Evolutionary conservation across 805 yeast genomes (phyloP), one percentile per base, ranked within the genome.

Genomic region (Myxozyma geophila): DNA sequence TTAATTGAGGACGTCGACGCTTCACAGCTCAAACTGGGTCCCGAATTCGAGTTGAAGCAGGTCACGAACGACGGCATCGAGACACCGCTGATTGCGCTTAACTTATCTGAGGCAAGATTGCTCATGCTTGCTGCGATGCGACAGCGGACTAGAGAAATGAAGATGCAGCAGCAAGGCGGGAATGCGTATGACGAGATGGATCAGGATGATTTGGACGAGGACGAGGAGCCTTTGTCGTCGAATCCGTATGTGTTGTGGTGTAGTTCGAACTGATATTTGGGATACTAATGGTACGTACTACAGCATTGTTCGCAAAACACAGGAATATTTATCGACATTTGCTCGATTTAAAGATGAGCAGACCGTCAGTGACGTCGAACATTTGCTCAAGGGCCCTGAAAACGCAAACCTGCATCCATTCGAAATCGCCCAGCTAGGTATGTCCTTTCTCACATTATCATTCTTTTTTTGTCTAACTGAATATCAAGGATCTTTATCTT

Each of bases 1-100:
- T 82, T 85, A 49, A 92, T 87, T 63, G 96, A 90, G 68, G 98
- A 92, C 72, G 98, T 93, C 74, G 96, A 95, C 73, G 96, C 98
- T 0, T 86, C 97, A 0, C 82, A 84, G 57, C 82, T 95, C 70
- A 88, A 89, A 73, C 83, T 95, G 61, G 99, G 99, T 9, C 93
- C 96, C 35, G 99, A 95, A 78, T 95, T 95, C 74, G 92, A 87
- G 71, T 77, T 88, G 58, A 84, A 83, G 40, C 98, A 92, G 74
- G 77, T 87, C 43, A 87, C 90, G 67, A 92, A 92, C 74, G 86
- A 86, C 58, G 97, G 97, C 19, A 85, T 85, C 63, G 85, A 83
- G 60, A 87, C 86, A 62, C 89, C 87, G 67, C 81, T 95, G 63
- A 88, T 90, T 66, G 90, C 98, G 0, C 80, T 95, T 70, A 93